Base-by-base conservation (phyloP, 129 eudicot genomes). In the Gnaphalium uliginosum region DNA sequence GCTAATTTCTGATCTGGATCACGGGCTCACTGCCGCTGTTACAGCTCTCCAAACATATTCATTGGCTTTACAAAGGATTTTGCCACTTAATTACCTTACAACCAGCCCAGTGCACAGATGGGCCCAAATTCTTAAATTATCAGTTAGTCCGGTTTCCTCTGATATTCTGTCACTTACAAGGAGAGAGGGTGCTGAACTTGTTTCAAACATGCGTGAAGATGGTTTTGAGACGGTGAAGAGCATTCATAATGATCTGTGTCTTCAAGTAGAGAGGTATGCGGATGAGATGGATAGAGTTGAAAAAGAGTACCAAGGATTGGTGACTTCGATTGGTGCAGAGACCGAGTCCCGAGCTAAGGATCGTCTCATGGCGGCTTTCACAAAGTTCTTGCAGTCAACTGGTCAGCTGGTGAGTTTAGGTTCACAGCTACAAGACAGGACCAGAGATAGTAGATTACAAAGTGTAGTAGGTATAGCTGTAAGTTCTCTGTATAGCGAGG, bases 71-170 rank as follows among this genome's bases (percentile, higher is more conserved):
- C 99, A 87, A 85, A 83, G 92, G 27, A 77, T 95, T 71, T 83
- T 95, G 54, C 99, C 99, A 19, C 43, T 95, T 46, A 91, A 95
- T 87, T 95, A 95, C 88, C 81, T 89, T 37, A 86, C 97, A 58
- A 87, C 97, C 58, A 91, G 97, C 83, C 97, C 97, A 22, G 87
- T 91, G 25, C 96, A 95, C 76, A 81, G 83, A 11, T 95, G 99
- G 99, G 96, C 90, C 32, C 99, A 91, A 76, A 69, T 95, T 66
- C 72, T 95, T 69, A 87, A 86, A 76, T 87, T 91, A 27, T 86
- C 90, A 29, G 71, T 81, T 63, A 87, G 76, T 71, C 72, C 85
- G 26, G 83, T 91, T 71, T 95, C 99, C 13, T 78, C 96, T 39
- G 97, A 91, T 69, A 71, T 87, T 22, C 76, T 91, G 22, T 81